phyloP scores from a whole-genome alignment of 177 flowering plant genomes.

The Vitis hybrid region DNA sequence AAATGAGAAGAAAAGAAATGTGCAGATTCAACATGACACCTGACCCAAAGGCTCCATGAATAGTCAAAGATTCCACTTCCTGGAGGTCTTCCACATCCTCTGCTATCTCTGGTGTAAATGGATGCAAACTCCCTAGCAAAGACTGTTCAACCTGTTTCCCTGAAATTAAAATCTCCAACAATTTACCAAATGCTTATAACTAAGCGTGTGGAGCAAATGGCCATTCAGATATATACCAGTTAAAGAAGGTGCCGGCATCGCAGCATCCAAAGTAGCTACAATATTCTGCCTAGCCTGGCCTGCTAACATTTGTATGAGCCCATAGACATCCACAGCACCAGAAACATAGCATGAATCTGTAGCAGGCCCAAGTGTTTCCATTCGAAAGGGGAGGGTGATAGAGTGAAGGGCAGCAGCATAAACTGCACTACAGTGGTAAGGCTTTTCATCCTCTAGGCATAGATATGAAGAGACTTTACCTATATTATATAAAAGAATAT shows the following conservation, averaged over 20 bases:
- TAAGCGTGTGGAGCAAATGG: neutral
- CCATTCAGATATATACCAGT: slow-evolving; percentile 38
- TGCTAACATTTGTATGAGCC: slow-evolving; percentile 53
- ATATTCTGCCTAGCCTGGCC: slow-evolving; percentile 74
- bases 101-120: slow-evolving; percentile 73
- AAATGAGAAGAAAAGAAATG: neutral
- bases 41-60: slow-evolving; percentile 67
- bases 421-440: slow-evolving; percentile 81
- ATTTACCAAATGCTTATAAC: neutral
- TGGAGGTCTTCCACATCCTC: slow-evolving; percentile 67
- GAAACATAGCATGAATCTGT: slow-evolving; percentile 32
- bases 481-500: slow-evolving; percentile 13
- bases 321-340: slow-evolving; percentile 67
- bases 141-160: slow-evolving; percentile 37
- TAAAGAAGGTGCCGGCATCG: slow-evolving; percentile 83
- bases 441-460: slow-evolving; percentile 54
- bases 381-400: slow-evolving; percentile 66
- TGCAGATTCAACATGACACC: slow-evolving; percentile 35
- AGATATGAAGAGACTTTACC: slow-evolving; percentile 65
- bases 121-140: slow-evolving; percentile 46
- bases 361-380: slow-evolving; percentile 54
- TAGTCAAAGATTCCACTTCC: slow-evolving; percentile 47
- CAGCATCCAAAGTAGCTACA: slow-evolving; percentile 68
- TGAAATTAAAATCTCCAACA: slow-evolving; percentile 19
- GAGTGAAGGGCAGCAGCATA: slow-evolving; percentile 94